These are phyloP conservation scores for Grosmannia huntii DNA, from an alignment of 2,329 filamentous ascomycete species.

Conservation along the genomic window DNA sequence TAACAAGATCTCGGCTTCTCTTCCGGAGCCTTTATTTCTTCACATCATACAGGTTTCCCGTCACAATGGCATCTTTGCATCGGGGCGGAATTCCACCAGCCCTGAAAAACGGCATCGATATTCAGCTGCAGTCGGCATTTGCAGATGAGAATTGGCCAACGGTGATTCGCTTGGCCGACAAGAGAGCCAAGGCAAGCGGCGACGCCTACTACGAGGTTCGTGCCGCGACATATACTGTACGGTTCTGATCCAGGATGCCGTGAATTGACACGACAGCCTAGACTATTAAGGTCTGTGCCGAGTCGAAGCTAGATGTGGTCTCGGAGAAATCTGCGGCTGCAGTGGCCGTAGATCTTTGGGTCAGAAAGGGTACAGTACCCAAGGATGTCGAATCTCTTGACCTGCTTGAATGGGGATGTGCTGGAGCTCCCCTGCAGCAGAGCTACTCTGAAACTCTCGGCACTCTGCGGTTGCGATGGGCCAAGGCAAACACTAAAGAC, in stretches of 20 bases:
- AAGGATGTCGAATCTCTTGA: slow-evolving; percentile 39
- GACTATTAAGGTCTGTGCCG: slow-evolving; percentile 36
- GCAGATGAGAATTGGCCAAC: slow-evolving; percentile 39
- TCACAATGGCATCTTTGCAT: slow-evolving; percentile 7
- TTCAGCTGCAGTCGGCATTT: slow-evolving; percentile 43
- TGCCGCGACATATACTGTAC: not conserved
- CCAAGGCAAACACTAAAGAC: slow-evolving; percentile 39
- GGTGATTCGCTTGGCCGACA: slow-evolving; percentile 38
- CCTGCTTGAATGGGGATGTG: slow-evolving; percentile 41
- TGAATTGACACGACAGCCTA: slow-evolving; percentile 11
- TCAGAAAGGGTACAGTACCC: slow-evolving; percentile 31
- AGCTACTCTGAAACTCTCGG: slow-evolving; percentile 37
- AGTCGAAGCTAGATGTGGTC: slow-evolving; percentile 38
- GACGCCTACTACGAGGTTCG: slow-evolving; percentile 44
- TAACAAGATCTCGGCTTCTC: not conserved
- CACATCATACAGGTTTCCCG: not conserved
- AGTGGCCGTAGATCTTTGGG: slow-evolving; percentile 30
- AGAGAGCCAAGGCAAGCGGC: slow-evolving; percentile 33
- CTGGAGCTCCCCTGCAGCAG: slow-evolving; percentile 15
- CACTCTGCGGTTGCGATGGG: slow-evolving; percentile 33
- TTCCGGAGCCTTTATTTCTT: not conserved
- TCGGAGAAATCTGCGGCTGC: slow-evolving; percentile 30
- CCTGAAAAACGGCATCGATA: slow-evolving; percentile 37
- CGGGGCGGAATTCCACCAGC: slow-evolving; percentile 19
- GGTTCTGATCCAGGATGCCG: not conserved